Percentiles rank a stretch among this genome's conserved stretches.
Evolutionary conservation across 495 filamentous ascomycete species (phyloP).

Genomic region (Xylaria intraflava): DNA sequence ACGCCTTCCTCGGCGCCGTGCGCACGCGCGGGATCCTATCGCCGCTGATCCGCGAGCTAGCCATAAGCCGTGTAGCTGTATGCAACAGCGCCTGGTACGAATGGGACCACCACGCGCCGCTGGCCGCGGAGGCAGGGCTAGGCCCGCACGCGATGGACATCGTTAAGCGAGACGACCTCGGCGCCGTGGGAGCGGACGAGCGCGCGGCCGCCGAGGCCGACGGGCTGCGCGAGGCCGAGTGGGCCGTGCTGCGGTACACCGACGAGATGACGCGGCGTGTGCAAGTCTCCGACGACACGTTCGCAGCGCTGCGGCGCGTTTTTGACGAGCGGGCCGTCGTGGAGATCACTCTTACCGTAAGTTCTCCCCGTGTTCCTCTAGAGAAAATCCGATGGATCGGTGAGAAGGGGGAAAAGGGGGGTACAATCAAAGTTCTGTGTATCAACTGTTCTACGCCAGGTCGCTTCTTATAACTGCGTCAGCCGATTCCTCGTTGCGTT

Average conservation of each 20-base stretch:
- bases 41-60: slow-evolving; percentile 58
- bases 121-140: slow-evolving; percentile 46
- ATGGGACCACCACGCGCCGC: slow-evolving; percentile 68
- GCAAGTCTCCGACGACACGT: slow-evolving; percentile 55
- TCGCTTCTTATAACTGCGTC: slow-evolving; percentile 82
- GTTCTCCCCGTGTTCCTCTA: slow-evolving; percentile 11
- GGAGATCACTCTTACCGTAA: slow-evolving; percentile 68
- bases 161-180: slow-evolving; percentile 14
- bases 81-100: slow-evolving; percentile 71
- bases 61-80: slow-evolving; percentile 68
- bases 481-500: slow-evolving; percentile 77
- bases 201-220: slow-evolving; percentile 17
- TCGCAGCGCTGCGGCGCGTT: slow-evolving; percentile 48
- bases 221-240: slow-evolving; percentile 51
- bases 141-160: slow-evolving; percentile 41
- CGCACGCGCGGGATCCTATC: slow-evolving; percentile 57
- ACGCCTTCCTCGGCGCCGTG: slow-evolving; percentile 68
- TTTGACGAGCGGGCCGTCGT: slow-evolving; percentile 66
- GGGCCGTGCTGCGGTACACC: slow-evolving; percentile 60
- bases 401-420: too few species aligned
- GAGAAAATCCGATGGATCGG: too few species aligned
- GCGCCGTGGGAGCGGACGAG: slow-evolving; percentile 4
- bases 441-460: slow-evolving; percentile 13
- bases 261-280: slow-evolving; percentile 70
- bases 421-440: background rate